These are phyloP conservation scores for Yamadazyma kanchanaburiensis DNA, from an alignment of 1,139 yeast genomes.

Conservation along the genomic window DNA sequence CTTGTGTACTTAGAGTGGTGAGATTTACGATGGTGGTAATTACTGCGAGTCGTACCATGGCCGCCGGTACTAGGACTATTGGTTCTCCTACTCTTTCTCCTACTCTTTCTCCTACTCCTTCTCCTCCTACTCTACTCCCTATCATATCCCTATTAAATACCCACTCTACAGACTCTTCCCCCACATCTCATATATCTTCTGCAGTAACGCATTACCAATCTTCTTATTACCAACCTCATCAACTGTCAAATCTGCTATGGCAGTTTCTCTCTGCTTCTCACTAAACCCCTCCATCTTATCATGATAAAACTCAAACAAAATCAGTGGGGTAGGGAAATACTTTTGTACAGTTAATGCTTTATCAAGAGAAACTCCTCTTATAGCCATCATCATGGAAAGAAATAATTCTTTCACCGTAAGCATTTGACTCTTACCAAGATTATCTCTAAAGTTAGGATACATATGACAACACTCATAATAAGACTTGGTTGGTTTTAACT, in stretches of 20 bases:
- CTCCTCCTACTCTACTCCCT: no score
- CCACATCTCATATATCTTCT: constrained; percentile 61
- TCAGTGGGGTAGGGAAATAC: constrained; percentile 60
- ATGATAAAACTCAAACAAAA: constrained; percentile 38
- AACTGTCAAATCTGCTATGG: constrained; percentile 45
- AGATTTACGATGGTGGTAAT: no score
- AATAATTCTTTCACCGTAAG: constrained; percentile 75
- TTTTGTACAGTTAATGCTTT: constrained; percentile 78
- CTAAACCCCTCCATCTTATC: constrained; percentile 12
- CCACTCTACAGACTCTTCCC: constrained; percentile 23
- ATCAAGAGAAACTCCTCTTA: constrained; percentile 78
- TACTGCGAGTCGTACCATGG: no score
- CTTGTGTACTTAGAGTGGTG: no score
- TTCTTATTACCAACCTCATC: constrained; percentile 59
- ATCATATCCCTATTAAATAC: no score
- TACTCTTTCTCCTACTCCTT: no score
- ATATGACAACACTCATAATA: constrained; percentile 57
- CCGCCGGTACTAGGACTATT: no score
- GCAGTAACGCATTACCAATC: constrained; percentile 58
- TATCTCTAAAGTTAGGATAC: constrained; percentile 62
- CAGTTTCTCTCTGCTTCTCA: constrained; percentile 31
- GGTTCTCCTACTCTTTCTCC: no score
- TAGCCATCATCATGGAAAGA: constrained; percentile 71
- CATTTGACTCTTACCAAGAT: constrained; percentile 68
- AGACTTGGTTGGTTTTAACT: constrained; percentile 8